Conservation (phyloP, 2,329 filamentous ascomycete genomes). For the Cladobotryum mycophilum region DNA sequence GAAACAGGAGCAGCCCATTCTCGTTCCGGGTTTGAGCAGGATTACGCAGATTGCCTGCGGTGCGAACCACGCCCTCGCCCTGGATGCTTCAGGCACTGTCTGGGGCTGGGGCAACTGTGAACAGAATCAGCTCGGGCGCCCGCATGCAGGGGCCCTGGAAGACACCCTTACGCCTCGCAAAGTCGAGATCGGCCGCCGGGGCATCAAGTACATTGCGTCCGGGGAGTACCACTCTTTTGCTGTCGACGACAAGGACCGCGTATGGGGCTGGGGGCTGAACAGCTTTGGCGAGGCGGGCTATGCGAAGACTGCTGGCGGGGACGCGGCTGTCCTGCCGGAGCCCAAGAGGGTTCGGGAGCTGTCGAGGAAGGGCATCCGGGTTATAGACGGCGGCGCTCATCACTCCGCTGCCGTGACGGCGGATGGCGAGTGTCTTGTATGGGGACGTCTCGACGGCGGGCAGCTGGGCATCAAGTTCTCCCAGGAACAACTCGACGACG, state of each 20-base stretch:
- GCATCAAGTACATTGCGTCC: constrained; percentile 38
- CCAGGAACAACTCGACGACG: not conserved
- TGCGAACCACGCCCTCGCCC: constrained; percentile 59
- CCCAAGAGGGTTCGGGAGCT: constrained; percentile 38
- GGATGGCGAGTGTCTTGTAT: constrained; percentile 36
- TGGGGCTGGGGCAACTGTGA: constrained; percentile 16
- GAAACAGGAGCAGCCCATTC: constrained; percentile 38
- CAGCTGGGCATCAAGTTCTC: constrained; percentile 20
- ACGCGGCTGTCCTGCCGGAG: not conserved
- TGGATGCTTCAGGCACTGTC: constrained; percentile 45
- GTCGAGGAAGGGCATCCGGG: constrained; percentile 44
- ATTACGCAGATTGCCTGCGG: constrained; percentile 55
- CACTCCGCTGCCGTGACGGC: constrained; percentile 37
- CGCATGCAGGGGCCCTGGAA: constrained; percentile 43
- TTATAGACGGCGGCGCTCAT: constrained; percentile 43
- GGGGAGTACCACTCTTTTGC: constrained; percentile 66
- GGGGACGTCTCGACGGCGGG: constrained; percentile 38
- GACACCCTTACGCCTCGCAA: constrained; percentile 40
- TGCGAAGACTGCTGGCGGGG: not conserved
- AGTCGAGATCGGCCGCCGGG: constrained; percentile 21
- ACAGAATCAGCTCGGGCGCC: constrained; percentile 47
- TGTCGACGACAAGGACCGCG: constrained; percentile 55
- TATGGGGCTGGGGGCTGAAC: constrained; percentile 66
- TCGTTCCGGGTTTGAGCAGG: constrained; percentile 50
- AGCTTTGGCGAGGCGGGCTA: constrained; percentile 61